Base-by-base conservation (phyloP, 163 green algal genomes). In the Scenedesmus sp. region DNA sequence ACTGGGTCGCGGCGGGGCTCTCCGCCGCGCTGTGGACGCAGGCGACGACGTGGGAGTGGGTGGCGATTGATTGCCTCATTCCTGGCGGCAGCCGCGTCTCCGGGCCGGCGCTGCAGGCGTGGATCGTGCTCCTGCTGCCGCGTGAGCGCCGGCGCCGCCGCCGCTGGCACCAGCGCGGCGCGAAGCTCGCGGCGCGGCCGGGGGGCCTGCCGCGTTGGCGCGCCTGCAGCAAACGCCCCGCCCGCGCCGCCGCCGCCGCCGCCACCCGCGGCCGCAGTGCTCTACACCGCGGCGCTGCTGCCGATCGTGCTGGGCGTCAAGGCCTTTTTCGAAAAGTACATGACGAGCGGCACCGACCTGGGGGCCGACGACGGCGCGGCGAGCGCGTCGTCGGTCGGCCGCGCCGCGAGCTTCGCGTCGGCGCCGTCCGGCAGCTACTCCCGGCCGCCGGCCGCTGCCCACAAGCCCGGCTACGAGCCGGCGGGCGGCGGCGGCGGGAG, bases 61-160 rank as follows among this genome's bases (percentile, higher is more conserved):
- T 75, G 66, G 28, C 66, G 18, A 34, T 75, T 44, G 66, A 75
- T 18, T 75, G 66, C 44, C 28, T 75, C 18, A 17, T 75, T 31
- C 66, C 66, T 2, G 66, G 33, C 14, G 9, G 39, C 18, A 51
- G 17, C 18, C 3, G 6, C 28, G 66, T 24, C 15, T 75, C 66
- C 26, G 50, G 47, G 1, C 31, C 26, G 10, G 66, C 58, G 5
- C 31, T 75, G 50, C 31, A 75, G 33, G 66, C 66, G 0, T 18
- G 63, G 28, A 0, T 75, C 29, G 15, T 75, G 3, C 34, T 75
- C 31, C 15, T 75, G 39, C 33, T 75, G 50, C 66, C 66, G 53
- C 29, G 66, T 75, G 47, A 24, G 66, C 4, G 10, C 4, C 13
- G n/a, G n/a, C n/a, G n/a, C n/a, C n/a, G n/a, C n/a, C n/a, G n/a